Evolutionary conservation across 345 rosid species (phyloP), one percentile per base, ranked within the genome.

Genomic region (Syzygium grande): DNA sequence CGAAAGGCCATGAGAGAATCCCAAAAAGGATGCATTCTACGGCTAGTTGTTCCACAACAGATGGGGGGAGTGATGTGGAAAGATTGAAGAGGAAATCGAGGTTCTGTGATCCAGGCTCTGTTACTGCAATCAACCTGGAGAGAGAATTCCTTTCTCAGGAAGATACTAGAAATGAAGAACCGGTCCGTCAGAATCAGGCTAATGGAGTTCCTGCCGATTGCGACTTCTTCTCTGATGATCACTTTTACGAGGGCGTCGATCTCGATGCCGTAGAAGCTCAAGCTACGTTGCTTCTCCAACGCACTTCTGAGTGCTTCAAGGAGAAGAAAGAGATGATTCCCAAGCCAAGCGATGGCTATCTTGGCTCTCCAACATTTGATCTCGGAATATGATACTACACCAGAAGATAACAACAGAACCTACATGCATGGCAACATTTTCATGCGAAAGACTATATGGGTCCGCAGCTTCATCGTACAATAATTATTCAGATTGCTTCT

Each of bases 221-320:
- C 3, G 92, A 92, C 17, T 86, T 73, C 21, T 87, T 89, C 43
- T 92, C 91, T 80, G 99, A 97, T 84, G 99, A 96, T 90, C 93
- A 92, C 87, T 97, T 97, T 90, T 97, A 91, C 30, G 98, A 93
- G 30, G 78, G 91, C 55, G 80, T 97, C 49, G 99, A 96, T 91
- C 94, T 97, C 63, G 98, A 97, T 87, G 99, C 97, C 6, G 87
- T 97, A 87, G 99, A 97, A 91, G 98, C 94, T 53, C 94, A 95
- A 53, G 99, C 99, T 52, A 87, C 95, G 43, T 85, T 90, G 89
- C 91, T 94, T 91, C 93, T 95, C 73, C 92, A 93, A 83, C 89
- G 89, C 55, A 90, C 85, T 83, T 89, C 95, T 9, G 92, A 93
- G 51, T 53, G 85, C 65, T 30, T 88, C 12, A 87, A 52, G 30